Evolutionary conservation across 2,329 filamentous ascomycete species (phyloP).

Genomic region (Nothophoma quercina): DNA sequence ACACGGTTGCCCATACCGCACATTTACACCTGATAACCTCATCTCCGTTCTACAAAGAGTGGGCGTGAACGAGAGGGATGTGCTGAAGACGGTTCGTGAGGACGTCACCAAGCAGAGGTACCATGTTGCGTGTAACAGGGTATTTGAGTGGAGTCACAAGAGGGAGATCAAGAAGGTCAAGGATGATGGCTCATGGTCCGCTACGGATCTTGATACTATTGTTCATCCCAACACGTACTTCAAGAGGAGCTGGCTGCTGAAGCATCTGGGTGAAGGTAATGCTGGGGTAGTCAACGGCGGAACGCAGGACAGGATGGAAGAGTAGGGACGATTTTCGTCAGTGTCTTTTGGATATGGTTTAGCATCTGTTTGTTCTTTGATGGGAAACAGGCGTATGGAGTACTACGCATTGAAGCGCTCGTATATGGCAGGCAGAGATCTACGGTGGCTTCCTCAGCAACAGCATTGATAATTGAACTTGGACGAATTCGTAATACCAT

Average conservation of each 20-base stretch:
- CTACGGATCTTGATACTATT: constrained; percentile 88
- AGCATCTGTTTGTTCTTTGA: not conserved
- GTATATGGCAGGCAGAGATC: not conserved
- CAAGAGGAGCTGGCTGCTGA: constrained; percentile 89
- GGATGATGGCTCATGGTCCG: constrained; percentile 56
- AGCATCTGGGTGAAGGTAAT: constrained; percentile 69
- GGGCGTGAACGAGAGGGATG: constrained; percentile 78
- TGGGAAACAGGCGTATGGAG: not conserved
- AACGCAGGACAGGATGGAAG: constrained; percentile 44
- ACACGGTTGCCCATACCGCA: constrained; percentile 96
- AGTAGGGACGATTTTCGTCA: too few species aligned
- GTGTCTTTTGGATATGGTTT: not conserved
- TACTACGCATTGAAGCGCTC: not conserved
- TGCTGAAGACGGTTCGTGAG: constrained; percentile 82
- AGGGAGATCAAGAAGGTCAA: constrained; percentile 60
- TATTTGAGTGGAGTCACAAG: constrained; percentile 89
- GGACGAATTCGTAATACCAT: too few species aligned
- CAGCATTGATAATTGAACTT: not conserved
- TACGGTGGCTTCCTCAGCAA: not conserved
- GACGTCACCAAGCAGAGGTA: constrained; percentile 89
- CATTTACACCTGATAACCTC: constrained; percentile 89
- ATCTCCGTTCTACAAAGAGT: constrained; percentile 76
- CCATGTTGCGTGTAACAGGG: constrained; percentile 95
- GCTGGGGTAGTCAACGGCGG: constrained; percentile 36
- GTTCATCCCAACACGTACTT: constrained; percentile 98